A percentile compares a stretch with the other conserved stretches of the same genome.
Evolutionary conservation across 2,329 filamentous ascomycete genomes (phyloP).

Genomic region (Fusarium chlamydosporum): DNA sequence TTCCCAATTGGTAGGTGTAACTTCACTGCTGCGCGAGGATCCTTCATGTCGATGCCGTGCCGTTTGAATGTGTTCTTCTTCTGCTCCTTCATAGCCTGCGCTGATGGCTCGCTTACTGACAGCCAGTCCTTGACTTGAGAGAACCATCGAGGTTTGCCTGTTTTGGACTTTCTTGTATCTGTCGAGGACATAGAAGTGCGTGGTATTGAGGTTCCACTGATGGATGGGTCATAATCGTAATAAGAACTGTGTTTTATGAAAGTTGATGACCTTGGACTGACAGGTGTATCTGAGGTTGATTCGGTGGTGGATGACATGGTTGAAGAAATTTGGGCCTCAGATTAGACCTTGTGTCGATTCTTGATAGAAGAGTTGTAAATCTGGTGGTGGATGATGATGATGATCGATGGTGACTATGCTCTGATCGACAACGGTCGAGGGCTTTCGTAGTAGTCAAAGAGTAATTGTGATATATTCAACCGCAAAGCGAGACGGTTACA

Average conservation of each 20-base stretch:
- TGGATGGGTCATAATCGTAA: constrained; percentile 47
- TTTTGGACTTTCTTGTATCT: constrained; percentile 46
- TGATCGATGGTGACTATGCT: background rate
- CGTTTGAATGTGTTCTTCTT: constrained; percentile 60
- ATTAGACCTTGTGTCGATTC: background rate
- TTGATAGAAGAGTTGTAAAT: background rate
- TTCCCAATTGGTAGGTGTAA: constrained; percentile 62
- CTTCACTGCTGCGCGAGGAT: constrained; percentile 62
- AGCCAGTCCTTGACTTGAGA: constrained; percentile 65
- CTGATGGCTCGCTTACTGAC: constrained; percentile 64
- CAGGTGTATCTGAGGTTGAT: constrained; percentile 20
- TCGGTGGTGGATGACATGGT: constrained; percentile 28
- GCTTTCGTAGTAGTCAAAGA: background rate
- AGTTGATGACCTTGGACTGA: constrained; percentile 26
- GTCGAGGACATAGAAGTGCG: constrained; percentile 29
- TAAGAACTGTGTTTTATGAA: constrained; percentile 37
- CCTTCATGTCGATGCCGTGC: constrained; percentile 60
- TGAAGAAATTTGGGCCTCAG: background rate
- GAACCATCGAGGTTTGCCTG: constrained; percentile 57
- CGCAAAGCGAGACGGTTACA: constrained; percentile 2
- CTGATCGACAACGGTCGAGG: background rate
- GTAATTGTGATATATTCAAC: background rate
- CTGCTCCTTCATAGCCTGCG: constrained; percentile 63
- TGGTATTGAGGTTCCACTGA: constrained; percentile 42
- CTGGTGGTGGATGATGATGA: background rate